A percentile compares a stretch with the other conserved stretches of the same genome.
phyloP scores from a whole-genome alignment of 495 filamentous ascomycete species.

The Neurospora tetraspora region DNA sequence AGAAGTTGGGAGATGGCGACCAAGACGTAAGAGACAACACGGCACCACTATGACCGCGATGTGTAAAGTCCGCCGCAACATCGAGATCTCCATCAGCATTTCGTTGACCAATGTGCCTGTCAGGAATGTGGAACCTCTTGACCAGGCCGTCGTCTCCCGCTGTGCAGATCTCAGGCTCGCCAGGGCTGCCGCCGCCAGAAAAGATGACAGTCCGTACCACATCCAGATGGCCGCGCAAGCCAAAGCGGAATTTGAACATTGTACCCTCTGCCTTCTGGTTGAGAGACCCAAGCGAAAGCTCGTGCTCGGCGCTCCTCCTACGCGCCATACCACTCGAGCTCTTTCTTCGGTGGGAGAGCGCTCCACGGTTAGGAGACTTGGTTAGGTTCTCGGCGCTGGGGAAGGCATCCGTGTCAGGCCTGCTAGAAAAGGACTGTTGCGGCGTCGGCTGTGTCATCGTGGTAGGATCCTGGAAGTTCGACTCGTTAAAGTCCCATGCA shows the following conservation, averaged over 20 bases:
- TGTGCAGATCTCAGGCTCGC: conserved; percentile 94
- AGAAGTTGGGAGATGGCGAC: conserved; percentile 73
- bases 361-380: conserved; percentile 69
- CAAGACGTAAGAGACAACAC: conserved; percentile 82
- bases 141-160: conserved; percentile 91
- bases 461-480: conserved; percentile 37
- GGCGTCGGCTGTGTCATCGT: conserved; percentile 22
- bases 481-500: conserved; percentile 89
- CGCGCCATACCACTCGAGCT: conserved; percentile 54
- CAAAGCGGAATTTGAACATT: conserved; percentile 87
- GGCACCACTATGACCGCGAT: conserved; percentile 83
- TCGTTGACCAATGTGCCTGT: conserved; percentile 45
- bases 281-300: conserved; percentile 37
- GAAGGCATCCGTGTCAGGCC: conserved; percentile 78
- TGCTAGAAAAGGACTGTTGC: conserved; percentile 34
- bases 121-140: conserved; percentile 93
- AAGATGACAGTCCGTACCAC: conserved; percentile 90
- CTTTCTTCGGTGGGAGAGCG: conserved; percentile 67
- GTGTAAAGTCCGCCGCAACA: conserved; percentile 85
- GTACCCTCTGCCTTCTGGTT: conserved; percentile 48
- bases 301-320: conserved; percentile 48
- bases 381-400: conserved; percentile 70
- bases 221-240: conserved; percentile 84
- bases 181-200: conserved; percentile 86
- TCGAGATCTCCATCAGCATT: conserved; percentile 59